Base-by-base conservation (phyloP, 2,329 filamentous ascomycete genomes). In the Microcera coccophila region DNA sequence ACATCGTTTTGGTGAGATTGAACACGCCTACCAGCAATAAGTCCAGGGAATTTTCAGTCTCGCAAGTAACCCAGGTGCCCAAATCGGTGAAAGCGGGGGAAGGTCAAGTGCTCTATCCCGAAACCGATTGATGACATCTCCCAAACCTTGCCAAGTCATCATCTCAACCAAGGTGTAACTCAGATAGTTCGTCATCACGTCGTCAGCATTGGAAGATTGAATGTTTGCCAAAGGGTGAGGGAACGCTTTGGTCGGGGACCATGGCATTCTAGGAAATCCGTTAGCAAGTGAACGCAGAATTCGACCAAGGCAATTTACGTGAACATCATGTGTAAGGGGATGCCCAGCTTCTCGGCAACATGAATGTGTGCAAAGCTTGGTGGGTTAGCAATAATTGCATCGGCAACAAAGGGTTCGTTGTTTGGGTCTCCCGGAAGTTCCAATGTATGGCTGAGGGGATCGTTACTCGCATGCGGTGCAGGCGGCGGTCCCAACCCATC, bases 91-190 rank as follows among this genome's bases (percentile, higher is more conserved):
- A 32, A 96, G 74, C 0, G 85, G 78, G 34, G 93, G 85, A 1
- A 96, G 70, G 19, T 85, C 84, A 1, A 95, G 73, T 12, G 78
- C 79, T 45, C 82, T 82, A 51, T 84, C 82, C 39, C 90, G 76
- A 58, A 95, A 96, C 10, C 82, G 78, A 60, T 97, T 96, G 60
- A 96, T 91, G 5, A 96, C 73, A 63, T 96, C 90, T 28, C 90
- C 90, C 4, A 95, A 69, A 0, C 89, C 90, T 65, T 95, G 89
- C 89, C 89, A 95, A 10, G 90, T 90, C 75, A 95, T 81, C 78
- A 94, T 87, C 53, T 95, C 90, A 2, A 95, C 85, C 16, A 95
- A 71, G 1, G 84, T 82, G 57, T 95, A 95, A 0, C 85, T 87
- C 43, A 94, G 74, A 58, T 87, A 91, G 55, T 93, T 95, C 1